Conservation (phyloP, 192 early-diverging fungal species). For the Coemansia sp. region DNA sequence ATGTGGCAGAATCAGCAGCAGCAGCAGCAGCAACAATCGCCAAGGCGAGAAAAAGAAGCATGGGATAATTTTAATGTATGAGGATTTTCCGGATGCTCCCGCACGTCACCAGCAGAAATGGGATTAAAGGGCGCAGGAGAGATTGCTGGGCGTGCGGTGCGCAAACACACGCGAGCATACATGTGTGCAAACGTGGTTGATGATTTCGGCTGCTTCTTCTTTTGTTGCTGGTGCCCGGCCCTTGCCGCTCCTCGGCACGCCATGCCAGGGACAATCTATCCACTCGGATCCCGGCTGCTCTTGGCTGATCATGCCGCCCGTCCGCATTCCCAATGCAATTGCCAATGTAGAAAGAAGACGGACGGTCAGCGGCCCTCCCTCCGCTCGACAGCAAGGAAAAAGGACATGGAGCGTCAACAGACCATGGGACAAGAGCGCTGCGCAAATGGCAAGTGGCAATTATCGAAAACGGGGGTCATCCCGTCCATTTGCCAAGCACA, state of each 20-base stretch:
- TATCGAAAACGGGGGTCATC: no score
- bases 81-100: slow-evolving; percentile 2
- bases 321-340: no score
- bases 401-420: neutral
- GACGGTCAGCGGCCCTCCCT: no score
- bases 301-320: no score
- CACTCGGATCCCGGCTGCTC: neutral
- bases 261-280: neutral
- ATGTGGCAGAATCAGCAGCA: neutral
- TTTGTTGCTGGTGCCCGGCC: neutral
- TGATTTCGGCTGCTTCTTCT: neutral
- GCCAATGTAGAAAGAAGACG: no score
- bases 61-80: neutral
- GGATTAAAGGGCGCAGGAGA: neutral
- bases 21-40: slow-evolving; percentile 10
- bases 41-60: neutral
- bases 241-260: neutral
- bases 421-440: neutral
- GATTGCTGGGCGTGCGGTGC: neutral
- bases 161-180: neutral
- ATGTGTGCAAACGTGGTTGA: slow-evolving; percentile 7
- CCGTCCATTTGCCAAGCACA: neutral
- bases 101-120: neutral
- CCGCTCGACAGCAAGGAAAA: no score
- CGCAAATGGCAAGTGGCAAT: neutral